These are phyloP conservation scores for Russula vinacea DNA, from an alignment of 768 basidiomycete genomes.

Conservation along the genomic window DNA sequence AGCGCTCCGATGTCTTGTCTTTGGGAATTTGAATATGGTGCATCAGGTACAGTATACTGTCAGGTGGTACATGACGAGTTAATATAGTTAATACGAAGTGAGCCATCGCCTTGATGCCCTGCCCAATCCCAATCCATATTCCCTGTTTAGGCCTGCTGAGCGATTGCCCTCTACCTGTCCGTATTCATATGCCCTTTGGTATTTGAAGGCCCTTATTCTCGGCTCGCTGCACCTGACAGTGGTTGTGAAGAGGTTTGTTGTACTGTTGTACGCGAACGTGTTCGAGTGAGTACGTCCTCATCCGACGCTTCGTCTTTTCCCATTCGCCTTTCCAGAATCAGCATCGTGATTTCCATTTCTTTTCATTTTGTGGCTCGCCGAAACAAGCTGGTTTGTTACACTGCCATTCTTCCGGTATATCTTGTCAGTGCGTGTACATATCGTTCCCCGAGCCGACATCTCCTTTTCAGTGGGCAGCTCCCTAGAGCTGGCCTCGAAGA, in stretches of 20 bases:
- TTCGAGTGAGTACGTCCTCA: constrained; percentile 57
- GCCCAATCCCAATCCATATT: constrained; percentile 66
- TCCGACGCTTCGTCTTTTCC: neutral
- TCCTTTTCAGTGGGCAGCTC: constrained; percentile 66
- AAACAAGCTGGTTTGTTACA: constrained; percentile 78
- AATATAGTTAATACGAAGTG: constrained; percentile 76
- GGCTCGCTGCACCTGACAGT: constrained; percentile 67
- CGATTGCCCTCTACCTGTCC: constrained; percentile 65
- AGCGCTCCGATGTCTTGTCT: constrained; percentile 67
- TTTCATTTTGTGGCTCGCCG: constrained; percentile 75
- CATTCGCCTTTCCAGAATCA: constrained; percentile 51
- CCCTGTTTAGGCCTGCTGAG: constrained; percentile 55
- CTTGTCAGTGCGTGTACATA: constrained; percentile 55
- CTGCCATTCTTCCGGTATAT: constrained; percentile 85
- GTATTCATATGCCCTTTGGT: constrained; percentile 79
- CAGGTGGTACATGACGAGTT: constrained; percentile 86
- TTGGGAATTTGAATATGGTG: constrained; percentile 77
- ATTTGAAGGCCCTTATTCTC: constrained; percentile 75
- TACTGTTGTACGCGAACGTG: constrained; percentile 82
- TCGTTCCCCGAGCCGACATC: neutral
- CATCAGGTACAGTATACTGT: constrained; percentile 83
- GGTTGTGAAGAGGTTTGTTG: constrained; percentile 67
- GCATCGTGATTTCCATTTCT: constrained; percentile 71
- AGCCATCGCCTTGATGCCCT: constrained; percentile 58
- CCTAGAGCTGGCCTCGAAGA: constrained; percentile 68